Conservation (phyloP, 176 grass and related monocot genomes). For the Elaeis guineensis region DNA sequence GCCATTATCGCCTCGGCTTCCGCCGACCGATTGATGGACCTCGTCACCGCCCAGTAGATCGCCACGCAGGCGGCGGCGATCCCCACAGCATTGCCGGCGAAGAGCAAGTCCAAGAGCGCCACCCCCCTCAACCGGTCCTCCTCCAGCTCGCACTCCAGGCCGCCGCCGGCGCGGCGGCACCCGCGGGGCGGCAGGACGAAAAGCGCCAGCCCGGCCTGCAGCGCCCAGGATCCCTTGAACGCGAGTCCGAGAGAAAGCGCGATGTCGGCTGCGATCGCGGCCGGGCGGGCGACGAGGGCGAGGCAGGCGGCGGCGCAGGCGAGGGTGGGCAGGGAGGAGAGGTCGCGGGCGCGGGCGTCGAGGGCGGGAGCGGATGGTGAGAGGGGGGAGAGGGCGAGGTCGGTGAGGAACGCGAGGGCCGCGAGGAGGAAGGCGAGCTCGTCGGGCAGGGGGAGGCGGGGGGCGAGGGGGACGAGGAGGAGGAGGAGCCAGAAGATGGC, state of each 20-base stretch:
- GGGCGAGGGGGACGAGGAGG: not conserved
- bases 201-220: not conserved
- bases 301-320: not conserved
- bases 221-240: slow-evolving; percentile 3
- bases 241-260: not conserved
- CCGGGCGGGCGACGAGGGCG: not conserved
- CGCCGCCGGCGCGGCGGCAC: not conserved
- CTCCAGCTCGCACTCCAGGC: no score
- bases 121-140: no score
- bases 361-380: no score
- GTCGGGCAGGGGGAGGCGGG: not conserved
- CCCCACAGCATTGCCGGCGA: no score
- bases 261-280: not conserved
- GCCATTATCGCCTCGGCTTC: no score
- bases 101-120: no score
- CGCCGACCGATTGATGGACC: no score
- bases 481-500: not conserved
- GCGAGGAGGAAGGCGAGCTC: not conserved
- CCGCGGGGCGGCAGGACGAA: not conserved
- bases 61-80: no score
- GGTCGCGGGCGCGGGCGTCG: not conserved
- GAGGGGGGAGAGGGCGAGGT: not conserved
- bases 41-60: no score
- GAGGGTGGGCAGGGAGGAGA: not conserved
- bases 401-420: not conserved